A percentile compares a stretch with the other conserved stretches of the same genome.
Conservation (phyloP, 108 stramenopile genomes). For the Nitzschia inconspicua region DNA sequence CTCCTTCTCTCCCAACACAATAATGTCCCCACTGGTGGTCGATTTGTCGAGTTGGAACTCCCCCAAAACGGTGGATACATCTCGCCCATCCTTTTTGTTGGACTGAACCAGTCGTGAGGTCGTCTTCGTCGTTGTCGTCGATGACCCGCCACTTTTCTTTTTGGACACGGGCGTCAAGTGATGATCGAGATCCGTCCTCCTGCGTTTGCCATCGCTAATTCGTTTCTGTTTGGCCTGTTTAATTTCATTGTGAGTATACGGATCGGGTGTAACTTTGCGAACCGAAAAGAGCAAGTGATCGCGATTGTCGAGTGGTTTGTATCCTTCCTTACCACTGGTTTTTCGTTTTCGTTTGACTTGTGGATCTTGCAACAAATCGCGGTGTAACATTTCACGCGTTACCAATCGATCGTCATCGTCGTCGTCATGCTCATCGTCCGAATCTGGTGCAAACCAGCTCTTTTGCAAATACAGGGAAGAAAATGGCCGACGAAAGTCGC, state of each 20-base stretch:
- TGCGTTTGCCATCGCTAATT: conserved; percentile 13
- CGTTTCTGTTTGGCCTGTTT: conserved; percentile 45
- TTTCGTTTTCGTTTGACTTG: conserved; percentile 15
- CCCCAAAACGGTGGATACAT: conserved; percentile 46
- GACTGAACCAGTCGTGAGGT: background rate
- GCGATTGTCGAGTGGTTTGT: conserved; percentile 71
- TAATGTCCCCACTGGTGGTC: conserved; percentile 71
- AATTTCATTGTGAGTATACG: conserved; percentile 58
- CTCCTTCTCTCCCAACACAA: conserved; percentile 53
- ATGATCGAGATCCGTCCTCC: conserved; percentile 9
- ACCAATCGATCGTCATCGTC: conserved; percentile 45
- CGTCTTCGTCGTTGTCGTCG: background rate
- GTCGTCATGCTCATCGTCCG: background rate
- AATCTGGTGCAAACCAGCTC: conserved; percentile 19
- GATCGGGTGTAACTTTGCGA: conserved; percentile 64
- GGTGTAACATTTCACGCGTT: conserved; percentile 47
- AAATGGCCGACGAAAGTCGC: no score
- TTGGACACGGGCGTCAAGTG: conserved; percentile 9
- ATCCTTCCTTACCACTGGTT: conserved; percentile 41
- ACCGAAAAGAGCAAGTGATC: conserved; percentile 74
- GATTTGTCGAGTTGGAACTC: conserved; percentile 72
- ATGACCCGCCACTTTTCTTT: background rate
- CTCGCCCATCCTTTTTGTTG: background rate
- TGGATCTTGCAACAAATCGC: conserved; percentile 51
- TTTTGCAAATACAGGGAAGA: conserved; percentile 11